Evolutionary conservation across 1,284 basidiomycete genomes (phyloP).

Genomic region (Irpex sp.): DNA sequence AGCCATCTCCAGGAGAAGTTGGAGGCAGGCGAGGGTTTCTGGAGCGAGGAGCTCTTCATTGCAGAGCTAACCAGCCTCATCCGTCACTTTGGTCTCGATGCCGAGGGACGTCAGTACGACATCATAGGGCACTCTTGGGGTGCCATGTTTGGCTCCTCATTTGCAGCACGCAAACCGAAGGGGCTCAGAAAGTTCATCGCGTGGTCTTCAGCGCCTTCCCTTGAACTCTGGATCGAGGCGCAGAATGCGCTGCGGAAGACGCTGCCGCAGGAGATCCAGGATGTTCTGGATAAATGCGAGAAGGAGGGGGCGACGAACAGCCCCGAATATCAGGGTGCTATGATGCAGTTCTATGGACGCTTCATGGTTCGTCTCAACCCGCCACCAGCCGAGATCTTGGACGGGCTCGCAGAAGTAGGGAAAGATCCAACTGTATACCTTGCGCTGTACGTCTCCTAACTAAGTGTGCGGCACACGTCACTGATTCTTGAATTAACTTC

Average conservation of each 20-base stretch:
- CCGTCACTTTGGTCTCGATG: slow-evolving; percentile 20
- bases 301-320: slow-evolving; percentile 39
- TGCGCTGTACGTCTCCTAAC: no score
- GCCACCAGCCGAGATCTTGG: slow-evolving; percentile 32
- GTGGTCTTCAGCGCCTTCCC: slow-evolving; percentile 18
- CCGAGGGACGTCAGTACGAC: slow-evolving; percentile 16
- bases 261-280: slow-evolving; percentile 41
- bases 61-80: slow-evolving; percentile 30
- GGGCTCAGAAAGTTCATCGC: slow-evolving; percentile 26
- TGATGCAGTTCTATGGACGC: slow-evolving; percentile 37
- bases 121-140: slow-evolving; percentile 33
- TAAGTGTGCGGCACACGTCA: not conserved
- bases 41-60: slow-evolving; percentile 28
- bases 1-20: slow-evolving; percentile 28
- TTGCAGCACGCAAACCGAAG: slow-evolving; percentile 21
- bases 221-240: slow-evolving; percentile 15
- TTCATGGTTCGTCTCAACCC: slow-evolving; percentile 45
- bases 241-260: not conserved
- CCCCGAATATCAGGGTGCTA: slow-evolving; percentile 43
- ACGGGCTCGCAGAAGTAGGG: slow-evolving; percentile 26
- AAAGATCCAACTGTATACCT: slow-evolving; percentile 42
- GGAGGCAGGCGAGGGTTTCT: slow-evolving; percentile 19
- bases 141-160: slow-evolving; percentile 17
- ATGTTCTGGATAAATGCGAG: slow-evolving; percentile 44
- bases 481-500: not conserved